These are phyloP conservation scores for Aaosphaeria arxii DNA, from an alignment of 2,329 filamentous ascomycete species.

Conservation along the genomic window DNA sequence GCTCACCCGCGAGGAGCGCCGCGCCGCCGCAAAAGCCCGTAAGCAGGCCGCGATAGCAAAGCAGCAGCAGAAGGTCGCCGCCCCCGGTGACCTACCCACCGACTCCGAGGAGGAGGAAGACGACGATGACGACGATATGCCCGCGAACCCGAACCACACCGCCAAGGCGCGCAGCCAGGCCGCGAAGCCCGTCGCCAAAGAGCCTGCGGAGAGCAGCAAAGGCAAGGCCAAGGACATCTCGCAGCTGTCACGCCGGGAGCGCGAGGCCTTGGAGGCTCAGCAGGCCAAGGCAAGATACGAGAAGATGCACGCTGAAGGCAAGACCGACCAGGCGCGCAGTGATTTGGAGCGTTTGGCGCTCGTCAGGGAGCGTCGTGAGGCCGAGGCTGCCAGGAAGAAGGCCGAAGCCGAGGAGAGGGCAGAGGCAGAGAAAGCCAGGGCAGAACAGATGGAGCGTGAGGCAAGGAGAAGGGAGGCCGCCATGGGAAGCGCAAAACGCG, in stretches of 20 bases:
- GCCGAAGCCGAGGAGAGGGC: slow-evolving; percentile 56
- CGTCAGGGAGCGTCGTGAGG: slow-evolving; percentile 82
- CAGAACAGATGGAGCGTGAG: slow-evolving; percentile 47
- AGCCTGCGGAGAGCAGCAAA: slow-evolving; percentile 56
- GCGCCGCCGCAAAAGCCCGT: slow-evolving; percentile 80
- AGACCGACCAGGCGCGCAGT: slow-evolving; percentile 91
- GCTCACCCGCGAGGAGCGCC: slow-evolving; percentile 82
- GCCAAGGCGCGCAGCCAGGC: slow-evolving; percentile 68
- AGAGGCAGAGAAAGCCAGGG: slow-evolving; percentile 56
- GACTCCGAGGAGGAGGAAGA: slow-evolving; percentile 60
- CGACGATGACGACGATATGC: slow-evolving; percentile 63
- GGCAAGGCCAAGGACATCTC: slow-evolving; percentile 48
- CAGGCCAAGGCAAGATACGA: slow-evolving; percentile 87
- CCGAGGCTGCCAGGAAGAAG: slow-evolving; percentile 78
- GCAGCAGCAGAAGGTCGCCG: slow-evolving; percentile 67
- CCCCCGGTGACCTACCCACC: slow-evolving; percentile 82
- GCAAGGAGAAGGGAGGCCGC: slow-evolving; percentile 48
- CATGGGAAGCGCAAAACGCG: slow-evolving; percentile 44
- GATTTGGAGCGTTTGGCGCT: slow-evolving; percentile 80
- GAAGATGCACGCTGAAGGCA: slow-evolving; percentile 89
- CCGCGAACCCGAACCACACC: slow-evolving; percentile 87
- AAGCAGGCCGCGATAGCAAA: slow-evolving; percentile 85
- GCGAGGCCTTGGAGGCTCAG: slow-evolving; percentile 79
- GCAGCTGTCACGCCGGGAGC: slow-evolving; percentile 65
- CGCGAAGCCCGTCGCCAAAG: slow-evolving; percentile 49